phyloP scores from a whole-genome alignment of 768 basidiomycete species.

The Auricularia auricula-judae region DNA sequence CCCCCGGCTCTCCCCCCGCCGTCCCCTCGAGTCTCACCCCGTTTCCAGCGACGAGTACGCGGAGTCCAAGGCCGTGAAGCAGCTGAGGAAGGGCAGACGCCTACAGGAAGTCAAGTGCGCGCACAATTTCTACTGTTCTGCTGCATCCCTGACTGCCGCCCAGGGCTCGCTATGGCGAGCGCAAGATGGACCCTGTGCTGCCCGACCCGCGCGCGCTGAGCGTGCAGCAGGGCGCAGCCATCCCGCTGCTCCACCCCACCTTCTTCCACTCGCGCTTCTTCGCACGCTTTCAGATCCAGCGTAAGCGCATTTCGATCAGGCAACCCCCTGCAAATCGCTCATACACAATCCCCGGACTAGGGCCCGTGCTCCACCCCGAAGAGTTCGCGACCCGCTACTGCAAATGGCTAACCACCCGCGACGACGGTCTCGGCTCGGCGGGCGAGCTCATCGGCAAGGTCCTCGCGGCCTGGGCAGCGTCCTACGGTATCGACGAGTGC shows the following conservation, averaged over 20 bases:
- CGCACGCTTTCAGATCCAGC: constrained; percentile 72
- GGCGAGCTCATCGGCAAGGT: constrained; percentile 70
- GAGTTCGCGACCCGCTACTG: constrained; percentile 70
- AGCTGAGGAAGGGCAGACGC: constrained; percentile 66
- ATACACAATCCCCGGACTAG: constrained; percentile 28
- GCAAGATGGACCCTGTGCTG: constrained; percentile 36
- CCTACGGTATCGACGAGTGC: constrained; percentile 76
- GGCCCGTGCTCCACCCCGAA: constrained; percentile 71
- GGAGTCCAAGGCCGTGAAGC: constrained; percentile 81
- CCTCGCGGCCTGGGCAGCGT: constrained; percentile 80
- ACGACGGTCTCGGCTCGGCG: constrained; percentile 44
- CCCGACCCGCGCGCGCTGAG: constrained; percentile 25
- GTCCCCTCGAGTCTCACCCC: neutral
- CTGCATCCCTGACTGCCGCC: constrained; percentile 5
- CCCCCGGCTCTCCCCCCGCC: neutral
- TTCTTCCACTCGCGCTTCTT: constrained; percentile 86
- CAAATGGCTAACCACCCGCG: constrained; percentile 46
- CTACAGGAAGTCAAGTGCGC: constrained; percentile 80
- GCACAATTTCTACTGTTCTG: constrained; percentile 8
- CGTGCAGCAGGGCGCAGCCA: constrained; percentile 28
- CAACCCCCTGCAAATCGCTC: neutral
- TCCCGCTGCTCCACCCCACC: constrained; percentile 61
- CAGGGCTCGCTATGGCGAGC: constrained; percentile 30
- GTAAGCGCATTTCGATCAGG: constrained; percentile 30
- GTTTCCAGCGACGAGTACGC: constrained; percentile 75